Evolutionary conservation across 2,329 filamentous ascomycete species (phyloP).

Genomic region (Knufia fluminis): DNA sequence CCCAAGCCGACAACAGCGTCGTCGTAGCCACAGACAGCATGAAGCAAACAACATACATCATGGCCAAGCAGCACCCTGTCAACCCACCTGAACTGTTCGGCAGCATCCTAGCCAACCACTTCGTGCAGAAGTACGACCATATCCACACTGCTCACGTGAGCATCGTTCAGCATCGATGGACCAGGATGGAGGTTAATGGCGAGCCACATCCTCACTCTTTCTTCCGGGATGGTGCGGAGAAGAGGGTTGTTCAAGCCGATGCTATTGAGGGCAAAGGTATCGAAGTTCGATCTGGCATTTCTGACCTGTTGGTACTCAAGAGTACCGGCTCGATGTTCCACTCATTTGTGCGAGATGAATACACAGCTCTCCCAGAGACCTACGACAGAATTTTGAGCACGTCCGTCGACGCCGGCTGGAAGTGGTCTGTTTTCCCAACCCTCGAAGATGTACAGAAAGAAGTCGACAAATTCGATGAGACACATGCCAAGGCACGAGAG

Average conservation of each 20-base stretch:
- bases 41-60: slow-evolving; percentile 95
- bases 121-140: slow-evolving; percentile 77
- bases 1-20: slow-evolving; percentile 83
- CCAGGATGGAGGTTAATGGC: slow-evolving; percentile 76
- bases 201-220: slow-evolving; percentile 93
- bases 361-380: slow-evolving; percentile 78
- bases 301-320: slow-evolving; percentile 81
- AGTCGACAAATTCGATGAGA: slow-evolving; percentile 62
- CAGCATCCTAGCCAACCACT: slow-evolving; percentile 75
- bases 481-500: slow-evolving; percentile 65
- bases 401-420: slow-evolving; percentile 79
- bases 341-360: slow-evolving; percentile 87
- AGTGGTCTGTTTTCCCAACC: slow-evolving; percentile 63
- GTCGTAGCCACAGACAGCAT: slow-evolving; percentile 95
- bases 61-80: slow-evolving; percentile 86
- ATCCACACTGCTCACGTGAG: slow-evolving; percentile 76
- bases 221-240: slow-evolving; percentile 80
- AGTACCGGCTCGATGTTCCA: slow-evolving; percentile 95
- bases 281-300: slow-evolving; percentile 66
- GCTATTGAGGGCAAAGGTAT: slow-evolving; percentile 61
- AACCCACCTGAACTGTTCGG: slow-evolving; percentile 89
- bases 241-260: slow-evolving; percentile 67
- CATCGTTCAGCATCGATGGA: slow-evolving; percentile 82
- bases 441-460: slow-evolving; percentile 58
- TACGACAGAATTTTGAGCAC: slow-evolving; percentile 95